Base-by-base conservation (phyloP, 768 basidiomycete species). In the Suillus subluteus region DNA sequence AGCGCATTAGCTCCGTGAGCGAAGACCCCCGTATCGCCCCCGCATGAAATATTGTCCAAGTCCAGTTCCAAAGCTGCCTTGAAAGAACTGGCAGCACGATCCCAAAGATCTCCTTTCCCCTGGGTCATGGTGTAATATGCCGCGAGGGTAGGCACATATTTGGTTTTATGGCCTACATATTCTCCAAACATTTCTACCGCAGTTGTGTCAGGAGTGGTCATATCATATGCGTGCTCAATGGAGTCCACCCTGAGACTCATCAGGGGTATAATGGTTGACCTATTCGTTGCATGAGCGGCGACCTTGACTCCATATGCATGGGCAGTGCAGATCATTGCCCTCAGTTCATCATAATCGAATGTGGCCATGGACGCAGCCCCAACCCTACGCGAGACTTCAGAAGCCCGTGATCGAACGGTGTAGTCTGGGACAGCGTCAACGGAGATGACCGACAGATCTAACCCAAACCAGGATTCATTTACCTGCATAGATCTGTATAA, bases 21-120 rank as follows among this genome's bases (percentile, higher is more conserved):
- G 73, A 90, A 90, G 2, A 83, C 82, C 11, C 88, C 89, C 2
- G 88, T 90, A 74, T 90, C 87, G 1, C 88, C 87, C 8, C 88
- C 88, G 71, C 85, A 86, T 8, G 87, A 87, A 62, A 90, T 81
- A 63, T 81, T 80, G 12, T 83, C 80, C 68, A 83, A 76, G 0
- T 80, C 81, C 4, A 74, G 70, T 52, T 75, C 75, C 7, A 89
- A 70, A 15, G 83, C 87, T 6, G 75, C 74, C 62, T 75, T 69
- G 78, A 91, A 90, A 5, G 81, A 79, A 11, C 66, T 67, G 44
- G 70, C 68, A 6, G 78, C 78, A 43, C 67, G 69, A 62, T 78
- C 78, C 87, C 86, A 88, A 7, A 66, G 52, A 13, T 66, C 73
- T 13, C 58, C 68, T 16, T 64, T 35, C 50, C 65, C 66, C 62